These are phyloP conservation scores for Colletotrichum sojae DNA, from an alignment of 2,329 filamentous ascomycete species.

Conservation along the genomic window DNA sequence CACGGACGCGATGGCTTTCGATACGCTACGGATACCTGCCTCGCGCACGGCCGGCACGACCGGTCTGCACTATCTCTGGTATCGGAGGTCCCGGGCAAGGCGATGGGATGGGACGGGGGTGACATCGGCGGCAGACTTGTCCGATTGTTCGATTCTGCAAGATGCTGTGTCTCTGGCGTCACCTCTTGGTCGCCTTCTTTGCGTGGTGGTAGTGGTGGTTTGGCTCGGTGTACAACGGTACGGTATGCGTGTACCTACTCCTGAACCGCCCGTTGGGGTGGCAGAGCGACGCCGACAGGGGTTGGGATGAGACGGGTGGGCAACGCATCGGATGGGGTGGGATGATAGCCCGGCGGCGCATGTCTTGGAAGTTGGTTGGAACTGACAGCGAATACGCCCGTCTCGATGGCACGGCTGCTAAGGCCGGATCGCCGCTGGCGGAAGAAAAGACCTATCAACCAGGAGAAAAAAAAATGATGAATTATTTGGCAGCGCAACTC, in stretches of 20 bases:
- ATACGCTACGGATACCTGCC: neutral
- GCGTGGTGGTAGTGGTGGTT: neutral
- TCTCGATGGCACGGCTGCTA: slow-evolving; percentile 17
- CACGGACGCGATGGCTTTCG: slow-evolving; percentile 1
- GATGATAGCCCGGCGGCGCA: neutral
- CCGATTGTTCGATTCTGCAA: slow-evolving; percentile 34
- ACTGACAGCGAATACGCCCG: slow-evolving; percentile 26
- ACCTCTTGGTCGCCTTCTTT: slow-evolving; percentile 3
- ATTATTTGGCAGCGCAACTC: slow-evolving; percentile 1
- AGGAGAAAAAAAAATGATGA: neutral
- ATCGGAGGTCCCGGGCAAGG: slow-evolving; percentile 3
- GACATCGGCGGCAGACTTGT: slow-evolving; percentile 28
- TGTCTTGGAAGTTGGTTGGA: slow-evolving; percentile 26
- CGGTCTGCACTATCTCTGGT: slow-evolving; percentile 14
- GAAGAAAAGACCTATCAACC: neutral
- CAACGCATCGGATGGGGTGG: slow-evolving; percentile 14
- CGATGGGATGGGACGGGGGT: slow-evolving; percentile 18
- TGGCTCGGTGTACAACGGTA: slow-evolving; percentile 19
- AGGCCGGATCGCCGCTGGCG: slow-evolving; percentile 20
- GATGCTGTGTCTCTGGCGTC: slow-evolving; percentile 40
- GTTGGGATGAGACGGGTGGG: neutral
- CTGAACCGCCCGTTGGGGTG: slow-evolving; percentile 7
- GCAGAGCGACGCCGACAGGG: neutral
- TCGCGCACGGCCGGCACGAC: neutral
- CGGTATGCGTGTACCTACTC: no score